Evolutionary conservation across 2,329 filamentous ascomycete genomes (phyloP).

Genomic region (Xylariales sp.): DNA sequence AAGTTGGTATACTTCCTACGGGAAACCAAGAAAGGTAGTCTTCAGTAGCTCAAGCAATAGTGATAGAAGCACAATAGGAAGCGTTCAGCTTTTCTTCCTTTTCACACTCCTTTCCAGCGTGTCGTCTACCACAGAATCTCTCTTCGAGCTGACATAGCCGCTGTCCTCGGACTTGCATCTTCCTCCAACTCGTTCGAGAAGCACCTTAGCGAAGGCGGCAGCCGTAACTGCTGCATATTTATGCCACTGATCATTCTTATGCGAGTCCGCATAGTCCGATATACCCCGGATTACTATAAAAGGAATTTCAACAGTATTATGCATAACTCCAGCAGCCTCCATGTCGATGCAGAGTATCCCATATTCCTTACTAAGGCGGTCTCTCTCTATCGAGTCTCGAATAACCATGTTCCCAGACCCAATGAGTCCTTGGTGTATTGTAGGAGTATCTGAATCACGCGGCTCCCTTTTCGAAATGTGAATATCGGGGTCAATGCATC

Average conservation of each 20-base stretch:
- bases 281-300: conserved; percentile 21
- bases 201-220: conserved; percentile 15
- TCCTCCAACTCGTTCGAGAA: background rate
- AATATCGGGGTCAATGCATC: background rate
- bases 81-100: background rate
- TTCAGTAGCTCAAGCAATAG: background rate
- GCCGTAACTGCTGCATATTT: conserved; percentile 17
- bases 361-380: conserved; percentile 1
- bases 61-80: background rate
- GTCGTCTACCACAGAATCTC: background rate
- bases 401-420: conserved; percentile 16
- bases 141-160: too few species aligned
- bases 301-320: background rate
- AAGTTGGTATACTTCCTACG: background rate
- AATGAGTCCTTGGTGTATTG: conserved; percentile 8
- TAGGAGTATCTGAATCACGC: conserved; percentile 6
- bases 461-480: conserved; percentile 1
- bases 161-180: too few species aligned
- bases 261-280: conserved; percentile 21
- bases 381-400: conserved; percentile 13
- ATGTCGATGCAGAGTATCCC: conserved; percentile 23
- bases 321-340: conserved; percentile 24
- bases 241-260: conserved; percentile 22
- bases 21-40: background rate
- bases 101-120: background rate